phyloP scores from a whole-genome alignment of 805 yeast genomes.

The Saccharomycopsis sp. region DNA sequence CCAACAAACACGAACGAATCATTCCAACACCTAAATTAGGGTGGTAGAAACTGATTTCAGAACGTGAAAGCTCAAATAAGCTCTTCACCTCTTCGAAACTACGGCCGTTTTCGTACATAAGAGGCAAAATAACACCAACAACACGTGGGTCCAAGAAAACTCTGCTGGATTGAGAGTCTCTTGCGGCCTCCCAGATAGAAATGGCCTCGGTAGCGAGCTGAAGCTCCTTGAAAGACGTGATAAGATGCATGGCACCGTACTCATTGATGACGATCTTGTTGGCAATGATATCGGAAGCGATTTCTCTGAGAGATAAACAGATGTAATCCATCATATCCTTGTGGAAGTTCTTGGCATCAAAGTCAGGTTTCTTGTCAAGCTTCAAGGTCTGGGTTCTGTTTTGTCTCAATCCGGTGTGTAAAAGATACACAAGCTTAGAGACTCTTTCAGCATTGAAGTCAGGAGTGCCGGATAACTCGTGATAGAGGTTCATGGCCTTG shows the following conservation, averaged over 20 bases:
- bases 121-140: constrained; percentile 62
- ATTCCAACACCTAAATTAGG: constrained; percentile 58
- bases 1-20: constrained; percentile 64
- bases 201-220: constrained; percentile 58
- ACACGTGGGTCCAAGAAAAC: constrained; percentile 57
- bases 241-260: constrained; percentile 50
- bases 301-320: constrained; percentile 44
- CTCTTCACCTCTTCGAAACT: constrained; percentile 54
- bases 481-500: constrained; percentile 44
- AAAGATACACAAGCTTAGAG: constrained; percentile 42
- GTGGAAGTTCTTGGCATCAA: constrained; percentile 51
- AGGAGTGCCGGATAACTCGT: constrained; percentile 40
- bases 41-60: constrained; percentile 29
- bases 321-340: constrained; percentile 46
- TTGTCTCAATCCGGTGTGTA: constrained; percentile 51
- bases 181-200: constrained; percentile 62
- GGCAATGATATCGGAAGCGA: constrained; percentile 43
- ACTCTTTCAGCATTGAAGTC: constrained; percentile 42
- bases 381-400: constrained; percentile 49
- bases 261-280: constrained; percentile 40
- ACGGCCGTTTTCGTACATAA: constrained; percentile 55
- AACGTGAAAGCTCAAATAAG: constrained; percentile 43
- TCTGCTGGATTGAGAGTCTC: constrained; percentile 30
- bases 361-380: constrained; percentile 52
- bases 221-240: constrained; percentile 55